Percentiles rank a stretch among this genome's conserved stretches.
These are phyloP conservation scores for Hemisphaericaspora subhashii DNA, from an alignment of 1,139 yeast species.

Conservation along the genomic window DNA sequence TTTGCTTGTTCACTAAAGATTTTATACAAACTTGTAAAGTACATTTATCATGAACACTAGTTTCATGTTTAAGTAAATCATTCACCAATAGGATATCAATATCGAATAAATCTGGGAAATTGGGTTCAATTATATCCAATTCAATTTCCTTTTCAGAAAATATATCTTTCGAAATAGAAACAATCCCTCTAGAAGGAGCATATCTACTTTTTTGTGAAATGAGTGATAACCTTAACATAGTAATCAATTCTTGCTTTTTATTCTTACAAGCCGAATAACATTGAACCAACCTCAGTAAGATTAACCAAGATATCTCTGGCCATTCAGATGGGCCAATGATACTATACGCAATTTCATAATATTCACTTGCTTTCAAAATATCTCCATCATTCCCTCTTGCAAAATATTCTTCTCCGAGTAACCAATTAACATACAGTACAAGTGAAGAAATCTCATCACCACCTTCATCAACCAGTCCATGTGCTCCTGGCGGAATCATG, in stretches of 20 bases:
- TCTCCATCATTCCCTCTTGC: slow-evolving; percentile 5
- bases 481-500: no score
- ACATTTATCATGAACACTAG: slow-evolving; percentile 20
- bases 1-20: slow-evolving; percentile 13
- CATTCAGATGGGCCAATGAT: slow-evolving; percentile 10
- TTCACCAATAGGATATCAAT: slow-evolving; percentile 18
- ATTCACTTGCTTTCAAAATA: slow-evolving; percentile 11
- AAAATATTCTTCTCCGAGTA: slow-evolving; percentile 48
- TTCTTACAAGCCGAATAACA: slow-evolving; percentile 12
- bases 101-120: slow-evolving; percentile 14
- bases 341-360: slow-evolving; percentile 13
- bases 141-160: background rate
- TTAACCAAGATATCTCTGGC: slow-evolving; percentile 11
- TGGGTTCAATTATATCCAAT: slow-evolving; percentile 10
- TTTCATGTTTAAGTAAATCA: slow-evolving; percentile 14
- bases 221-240: slow-evolving; percentile 13
- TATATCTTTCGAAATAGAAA: background rate
- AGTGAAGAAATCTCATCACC: slow-evolving; percentile 12
- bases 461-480: slow-evolving; percentile 3
- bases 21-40: slow-evolving; percentile 20
- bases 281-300: slow-evolving; percentile 13
- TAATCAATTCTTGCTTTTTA: slow-evolving; percentile 9
- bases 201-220: slow-evolving; percentile 5
- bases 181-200: no score
- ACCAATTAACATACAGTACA: slow-evolving; percentile 39